Conservation (phyloP, 208 protist species). For the Acanthamoeba lenticulata region DNA sequence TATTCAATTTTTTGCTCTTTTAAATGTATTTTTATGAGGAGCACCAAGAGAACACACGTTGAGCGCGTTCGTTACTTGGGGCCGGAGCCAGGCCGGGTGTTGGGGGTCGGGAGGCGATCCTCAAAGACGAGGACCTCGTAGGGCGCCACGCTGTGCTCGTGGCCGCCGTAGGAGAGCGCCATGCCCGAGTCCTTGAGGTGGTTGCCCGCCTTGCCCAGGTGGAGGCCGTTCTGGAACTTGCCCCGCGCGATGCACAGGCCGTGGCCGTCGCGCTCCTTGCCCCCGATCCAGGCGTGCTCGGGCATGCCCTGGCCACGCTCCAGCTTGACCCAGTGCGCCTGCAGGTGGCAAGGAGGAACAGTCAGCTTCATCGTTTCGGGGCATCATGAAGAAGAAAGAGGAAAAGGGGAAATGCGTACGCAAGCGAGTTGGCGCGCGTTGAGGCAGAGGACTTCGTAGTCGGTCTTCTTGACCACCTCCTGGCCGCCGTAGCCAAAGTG, state of each 20-base stretch:
- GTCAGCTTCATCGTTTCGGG: too few species aligned
- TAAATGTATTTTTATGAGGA: background rate
- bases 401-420: background rate
- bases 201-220: conserved; percentile 7
- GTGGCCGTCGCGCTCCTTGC: conserved; percentile 18
- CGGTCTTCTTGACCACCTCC: background rate
- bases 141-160: background rate
- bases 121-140: background rate
- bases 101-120: background rate
- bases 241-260: conserved; percentile 4
- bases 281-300: background rate
- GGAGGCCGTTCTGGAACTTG: background rate
- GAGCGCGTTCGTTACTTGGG: background rate
- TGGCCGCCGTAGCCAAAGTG: conserved; percentile 20
- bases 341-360: background rate
- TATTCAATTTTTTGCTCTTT: background rate
- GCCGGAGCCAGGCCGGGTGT: background rate
- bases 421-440: background rate
- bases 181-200: background rate
- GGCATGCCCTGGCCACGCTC: background rate
- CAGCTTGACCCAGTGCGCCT: background rate
- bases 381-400: background rate
- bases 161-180: background rate
- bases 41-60: background rate
- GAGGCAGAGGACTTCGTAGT: conserved; percentile 39